Base-by-base conservation (phyloP, 371 early-diverging fungal genomes). In the Dipsacomyces acuminosporus region DNA sequence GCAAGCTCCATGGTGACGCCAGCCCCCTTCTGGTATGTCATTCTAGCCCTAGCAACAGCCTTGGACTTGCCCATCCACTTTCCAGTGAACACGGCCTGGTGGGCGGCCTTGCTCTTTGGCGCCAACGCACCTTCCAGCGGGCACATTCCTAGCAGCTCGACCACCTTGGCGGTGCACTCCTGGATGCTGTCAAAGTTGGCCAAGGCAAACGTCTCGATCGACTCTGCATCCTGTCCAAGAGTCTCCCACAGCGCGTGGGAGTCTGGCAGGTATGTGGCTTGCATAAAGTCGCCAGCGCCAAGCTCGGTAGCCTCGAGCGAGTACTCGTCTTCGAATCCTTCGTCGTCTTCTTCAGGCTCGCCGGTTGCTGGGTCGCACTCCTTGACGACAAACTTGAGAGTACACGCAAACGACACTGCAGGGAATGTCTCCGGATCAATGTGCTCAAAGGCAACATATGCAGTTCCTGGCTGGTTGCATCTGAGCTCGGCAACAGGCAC, bases 241-340 rank as follows among this genome's bases (percentile, higher is more conserved):
- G 80, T 64, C 53, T 88, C 88, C 91, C 95, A 98, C 41, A 83
- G 80, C 46, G 79, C 63, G 21, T 76, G 83, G 79, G 84, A 86
- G 78, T 74, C 83, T 15, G 81, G 76, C 14, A 92, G 66, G 55
- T 88, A 90, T 2, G 86, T 80, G n/a, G 95, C 87, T 25, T 86
- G 80, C 64, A 96, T 85, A 71, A 91, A 96, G 76, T 96, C 96
- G 30, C 85, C 88, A 3, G 86, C 82, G 9, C 80, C 61, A 22
- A 95, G 65, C 18, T 96, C 93, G 22, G 92, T 75, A 24, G 90
- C 88, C 64, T 98, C 98, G 19, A 94, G 76, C 78, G 79, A 80
- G 72, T 95, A 96, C 72, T 94, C 95, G 62, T 94, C 96, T 44
- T 94, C 94, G 52, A 89, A 95, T 11, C 98, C 98, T 20, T 76